A percentile compares a stretch with the other conserved stretches of the same genome.
These are phyloP conservation scores for Rhytidiadelphus loreus DNA, from an alignment of 225 moss, liverwort and hornwort genomes.

Conservation along the genomic window DNA sequence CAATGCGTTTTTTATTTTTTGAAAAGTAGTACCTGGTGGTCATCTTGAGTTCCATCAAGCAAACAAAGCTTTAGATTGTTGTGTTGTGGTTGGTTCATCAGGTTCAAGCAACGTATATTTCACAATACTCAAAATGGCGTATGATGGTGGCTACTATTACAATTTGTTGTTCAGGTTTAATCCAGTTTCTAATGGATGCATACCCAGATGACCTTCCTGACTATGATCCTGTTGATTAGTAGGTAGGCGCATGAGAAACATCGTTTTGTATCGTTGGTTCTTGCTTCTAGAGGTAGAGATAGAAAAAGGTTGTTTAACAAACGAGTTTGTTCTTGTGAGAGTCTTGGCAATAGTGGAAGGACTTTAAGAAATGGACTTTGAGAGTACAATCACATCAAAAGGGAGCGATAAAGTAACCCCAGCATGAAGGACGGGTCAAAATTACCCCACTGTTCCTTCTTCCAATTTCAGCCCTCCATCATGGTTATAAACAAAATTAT, in stretches of 20 bases:
- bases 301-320: neutral
- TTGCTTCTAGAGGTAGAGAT: neutral
- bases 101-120: slow-evolving; percentile 38
- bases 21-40: neutral
- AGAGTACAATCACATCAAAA: neutral
- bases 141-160: slow-evolving; percentile 49
- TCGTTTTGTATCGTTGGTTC: neutral
- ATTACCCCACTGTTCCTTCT: neutral
- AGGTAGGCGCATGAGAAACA: neutral
- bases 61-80: neutral
- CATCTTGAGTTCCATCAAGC: neutral
- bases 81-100: slow-evolving; percentile 23
- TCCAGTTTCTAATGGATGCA: slow-evolving; percentile 47
- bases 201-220: slow-evolving; percentile 45
- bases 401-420: neutral
- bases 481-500: neutral
- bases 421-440: too few relatives aligned
- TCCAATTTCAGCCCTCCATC: neutral
- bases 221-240: slow-evolving; percentile 42
- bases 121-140: slow-evolving; percentile 40
- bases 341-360: neutral
- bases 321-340: neutral
- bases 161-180: slow-evolving; percentile 40
- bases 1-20: neutral
- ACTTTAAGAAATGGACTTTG: neutral